Evolutionary conservation across 192 early-diverging fungal genomes (phyloP).

Genomic region (Paraglomus occultum): DNA sequence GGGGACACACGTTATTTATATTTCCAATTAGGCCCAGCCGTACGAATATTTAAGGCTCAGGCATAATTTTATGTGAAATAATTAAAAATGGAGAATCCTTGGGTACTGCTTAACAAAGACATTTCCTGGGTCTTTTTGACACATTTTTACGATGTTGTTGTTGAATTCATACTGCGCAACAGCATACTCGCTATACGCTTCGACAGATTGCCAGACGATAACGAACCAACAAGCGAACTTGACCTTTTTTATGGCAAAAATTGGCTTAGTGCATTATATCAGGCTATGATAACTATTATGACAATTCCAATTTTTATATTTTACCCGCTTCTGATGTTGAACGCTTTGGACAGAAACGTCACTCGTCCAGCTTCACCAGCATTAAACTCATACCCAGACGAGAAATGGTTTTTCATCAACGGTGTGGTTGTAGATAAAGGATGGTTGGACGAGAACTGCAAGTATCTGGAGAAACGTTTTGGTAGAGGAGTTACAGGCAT

Average conservation of each 20-base stretch:
- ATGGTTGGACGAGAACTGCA: conserved; percentile 7
- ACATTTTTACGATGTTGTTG: not conserved
- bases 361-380: not conserved
- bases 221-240: conserved; percentile 1
- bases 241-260: not conserved
- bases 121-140: not conserved
- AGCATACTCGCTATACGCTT: not conserved
- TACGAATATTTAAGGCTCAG: too few relatives aligned
- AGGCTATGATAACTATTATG: not conserved
- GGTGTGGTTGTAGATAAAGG: not conserved
- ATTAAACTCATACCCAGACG: not conserved
- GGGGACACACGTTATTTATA: too few relatives aligned
- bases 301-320: not conserved
- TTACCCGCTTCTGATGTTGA: not conserved
- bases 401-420: conserved; percentile 19
- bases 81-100: not conserved
- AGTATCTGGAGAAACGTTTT: conserved; percentile 15
- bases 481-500: not conserved
- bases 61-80: too few relatives aligned
- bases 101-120: not conserved
- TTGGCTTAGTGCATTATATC: not conserved
- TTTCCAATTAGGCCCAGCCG: too few relatives aligned
- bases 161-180: conserved; percentile 5
- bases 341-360: too few relatives aligned
- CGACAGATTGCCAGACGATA: not conserved